Evolutionary conservation across 306 rosid genomes (phyloP).

Genomic region (Acacia crassicarpa): DNA sequence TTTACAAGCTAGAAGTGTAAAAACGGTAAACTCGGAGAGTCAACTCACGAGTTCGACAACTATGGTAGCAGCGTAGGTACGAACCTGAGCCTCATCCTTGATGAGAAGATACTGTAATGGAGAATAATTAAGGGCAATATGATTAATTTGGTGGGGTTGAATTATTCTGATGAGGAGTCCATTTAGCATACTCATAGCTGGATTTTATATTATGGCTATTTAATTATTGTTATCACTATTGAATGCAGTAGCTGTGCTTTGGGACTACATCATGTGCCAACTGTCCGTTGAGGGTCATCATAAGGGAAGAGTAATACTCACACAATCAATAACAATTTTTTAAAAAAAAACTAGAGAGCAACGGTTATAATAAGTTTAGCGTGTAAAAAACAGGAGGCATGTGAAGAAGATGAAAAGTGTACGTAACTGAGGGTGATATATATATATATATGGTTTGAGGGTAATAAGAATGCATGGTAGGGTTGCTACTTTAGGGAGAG

Average conservation of each 20-base stretch:
- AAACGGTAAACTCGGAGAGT: too few species aligned
- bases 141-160: background rate
- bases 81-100: background rate
- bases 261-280: slow-evolving; percentile 5
- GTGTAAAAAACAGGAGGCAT: background rate
- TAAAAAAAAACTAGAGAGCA: background rate
- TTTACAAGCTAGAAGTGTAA: too few species aligned
- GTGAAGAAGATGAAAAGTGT: background rate
- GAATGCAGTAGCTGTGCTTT: background rate
- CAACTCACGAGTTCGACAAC: too few species aligned
- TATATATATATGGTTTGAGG: background rate
- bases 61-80: background rate
- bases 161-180: background rate
- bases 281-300: slow-evolving; percentile 36
- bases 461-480: background rate
- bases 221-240: background rate
- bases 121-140: background rate
- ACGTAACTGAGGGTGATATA: background rate
- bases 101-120: background rate
- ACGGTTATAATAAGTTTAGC: too few species aligned
- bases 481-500: background rate
- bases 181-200: background rate
- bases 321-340: background rate
- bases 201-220: background rate
- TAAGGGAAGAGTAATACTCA: background rate